A percentile compares a stretch with the other conserved stretches of the same genome.
Evolutionary conservation across 2,329 filamentous ascomycete genomes (phyloP).

Genomic region (Diaporthe nobilis): DNA sequence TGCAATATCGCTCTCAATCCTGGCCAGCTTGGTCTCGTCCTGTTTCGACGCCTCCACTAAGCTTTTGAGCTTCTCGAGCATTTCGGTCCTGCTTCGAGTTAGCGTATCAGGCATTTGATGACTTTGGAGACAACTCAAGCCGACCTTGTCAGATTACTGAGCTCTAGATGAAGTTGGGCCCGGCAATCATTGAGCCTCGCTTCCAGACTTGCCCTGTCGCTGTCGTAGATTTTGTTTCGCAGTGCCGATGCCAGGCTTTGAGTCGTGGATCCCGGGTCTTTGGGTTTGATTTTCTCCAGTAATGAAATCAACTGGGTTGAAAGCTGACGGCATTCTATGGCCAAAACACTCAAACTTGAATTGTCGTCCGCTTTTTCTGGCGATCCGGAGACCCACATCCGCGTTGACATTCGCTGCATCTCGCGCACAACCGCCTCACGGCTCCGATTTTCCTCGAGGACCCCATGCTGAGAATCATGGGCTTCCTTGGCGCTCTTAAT

Average conservation of each 20-base stretch:
- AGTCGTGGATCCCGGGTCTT: background rate
- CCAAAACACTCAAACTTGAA: background rate
- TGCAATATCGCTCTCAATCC: background rate
- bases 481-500: background rate
- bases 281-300: constrained; percentile 12
- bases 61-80: background rate
- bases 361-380: background rate
- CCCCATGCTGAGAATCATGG: background rate
- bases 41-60: background rate
- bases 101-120: background rate
- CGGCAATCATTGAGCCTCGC: background rate
- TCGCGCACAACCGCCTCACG: constrained; percentile 14
- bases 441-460: constrained; percentile 17
- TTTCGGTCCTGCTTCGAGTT: background rate
- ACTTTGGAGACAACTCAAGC: background rate
- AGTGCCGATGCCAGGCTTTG: background rate
- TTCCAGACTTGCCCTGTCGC: constrained; percentile 11
- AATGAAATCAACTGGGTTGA: background rate
- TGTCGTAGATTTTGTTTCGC: constrained; percentile 14
- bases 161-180: constrained; percentile 13
- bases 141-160: constrained; percentile 1
- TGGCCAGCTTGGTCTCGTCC: constrained; percentile 4
- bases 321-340: background rate
- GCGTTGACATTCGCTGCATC: constrained; percentile 5
- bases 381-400: background rate